A percentile compares a stretch with the other conserved stretches of the same genome.
Conservation (phyloP, 352 stramenopile genomes). For the Pythium graminicola region DNA sequence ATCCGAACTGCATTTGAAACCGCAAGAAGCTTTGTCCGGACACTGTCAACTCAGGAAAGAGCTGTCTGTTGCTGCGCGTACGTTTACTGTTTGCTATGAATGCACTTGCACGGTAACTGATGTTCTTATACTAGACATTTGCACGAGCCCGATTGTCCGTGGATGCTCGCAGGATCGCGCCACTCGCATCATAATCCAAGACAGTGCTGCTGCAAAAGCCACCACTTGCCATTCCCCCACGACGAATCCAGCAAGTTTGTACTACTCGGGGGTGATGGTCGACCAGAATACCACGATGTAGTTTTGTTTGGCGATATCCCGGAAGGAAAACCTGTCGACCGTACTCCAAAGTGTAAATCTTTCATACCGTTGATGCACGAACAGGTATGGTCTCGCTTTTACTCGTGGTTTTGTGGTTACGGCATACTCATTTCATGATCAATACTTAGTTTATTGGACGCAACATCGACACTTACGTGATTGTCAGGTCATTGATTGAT, state of each 20-base stretch:
- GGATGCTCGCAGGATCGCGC: slow-evolving; percentile 51
- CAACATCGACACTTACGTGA: slow-evolving; percentile 71
- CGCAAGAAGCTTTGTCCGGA: slow-evolving; percentile 57
- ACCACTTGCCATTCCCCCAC: slow-evolving; percentile 59
- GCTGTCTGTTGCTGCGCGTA: slow-evolving; percentile 78
- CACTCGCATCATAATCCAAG: slow-evolving; percentile 64
- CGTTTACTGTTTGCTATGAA: slow-evolving; percentile 13
- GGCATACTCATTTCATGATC: not conserved
- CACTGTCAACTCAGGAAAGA: slow-evolving; percentile 51
- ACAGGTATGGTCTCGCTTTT: slow-evolving; percentile 27
- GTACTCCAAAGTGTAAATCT: slow-evolving; percentile 60
- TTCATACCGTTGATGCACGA: slow-evolving; percentile 79
- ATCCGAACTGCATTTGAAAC: slow-evolving; percentile 69
- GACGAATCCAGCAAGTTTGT: slow-evolving; percentile 83
- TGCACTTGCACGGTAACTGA: not conserved
- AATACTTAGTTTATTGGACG: slow-evolving; percentile 58
- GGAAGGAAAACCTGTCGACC: slow-evolving; percentile 48
- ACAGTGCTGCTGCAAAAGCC: slow-evolving; percentile 70
- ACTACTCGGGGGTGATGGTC: slow-evolving; percentile 37
- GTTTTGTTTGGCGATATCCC: slow-evolving; percentile 65
- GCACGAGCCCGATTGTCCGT: slow-evolving; percentile 61
- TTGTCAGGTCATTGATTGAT: slow-evolving; percentile 68
- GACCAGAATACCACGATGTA: slow-evolving; percentile 44
- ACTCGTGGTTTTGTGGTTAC: not conserved
- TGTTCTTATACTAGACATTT: slow-evolving; percentile 26